These are phyloP conservation scores for Flaveria ramosissima DNA, from an alignment of 129 eudicot species.

Conservation along the genomic window DNA sequence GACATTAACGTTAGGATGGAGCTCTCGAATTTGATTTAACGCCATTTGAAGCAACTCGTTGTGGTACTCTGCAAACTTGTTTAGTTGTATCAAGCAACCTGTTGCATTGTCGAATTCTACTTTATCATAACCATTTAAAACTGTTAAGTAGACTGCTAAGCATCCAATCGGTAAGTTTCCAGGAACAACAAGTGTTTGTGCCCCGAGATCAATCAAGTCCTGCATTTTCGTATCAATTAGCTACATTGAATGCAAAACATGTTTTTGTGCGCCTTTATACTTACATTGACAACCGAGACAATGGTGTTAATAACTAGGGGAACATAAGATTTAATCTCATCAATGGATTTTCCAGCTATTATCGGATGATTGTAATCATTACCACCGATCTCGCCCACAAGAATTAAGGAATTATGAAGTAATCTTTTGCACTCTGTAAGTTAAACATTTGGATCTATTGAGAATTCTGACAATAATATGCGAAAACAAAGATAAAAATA, in stretches of 20 bases:
- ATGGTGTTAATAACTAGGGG: background rate
- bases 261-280: background rate
- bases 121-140: background rate
- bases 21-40: constrained; percentile 22
- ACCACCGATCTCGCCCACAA: background rate
- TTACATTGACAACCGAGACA: background rate
- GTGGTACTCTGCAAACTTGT: constrained; percentile 37
- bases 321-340: background rate
- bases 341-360: background rate
- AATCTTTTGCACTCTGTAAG: background rate
- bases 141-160: background rate
- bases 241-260: background rate
- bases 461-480: background rate
- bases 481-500: no score
- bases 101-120: constrained; percentile 26
- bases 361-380: background rate
- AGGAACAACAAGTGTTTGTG: background rate
- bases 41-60: constrained; percentile 33
- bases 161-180: background rate
- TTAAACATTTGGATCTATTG: background rate
- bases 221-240: background rate
- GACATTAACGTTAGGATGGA: constrained; percentile 35
- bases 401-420: background rate
- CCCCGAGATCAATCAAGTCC: constrained; percentile 1
- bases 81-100: constrained; percentile 36